Base-by-base conservation (phyloP, 257 asterid genomes). In the Handroanthus guayacan region DNA sequence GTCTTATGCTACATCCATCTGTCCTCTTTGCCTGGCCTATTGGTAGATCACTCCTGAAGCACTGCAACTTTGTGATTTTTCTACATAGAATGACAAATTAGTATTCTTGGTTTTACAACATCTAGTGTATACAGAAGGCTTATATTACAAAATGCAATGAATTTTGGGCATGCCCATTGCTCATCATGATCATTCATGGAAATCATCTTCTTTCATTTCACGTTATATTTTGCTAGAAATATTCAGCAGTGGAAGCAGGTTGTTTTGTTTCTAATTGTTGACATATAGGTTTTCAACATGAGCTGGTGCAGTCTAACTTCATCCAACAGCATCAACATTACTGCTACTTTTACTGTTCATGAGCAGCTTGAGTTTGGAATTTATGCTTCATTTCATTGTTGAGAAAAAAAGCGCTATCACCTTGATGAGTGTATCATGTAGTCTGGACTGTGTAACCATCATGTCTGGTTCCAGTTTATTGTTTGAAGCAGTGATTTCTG, bases 1-100 rank as follows among this genome's bases (percentile, higher is more conserved):
- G 41, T 44, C 14, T 18, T 37, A 45, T 9, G 6, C 43, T 62
- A 16, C 62, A 63, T 61, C 68, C 62, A 34, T 16, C 34, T 50
- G 45, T 76, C 75, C 72, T 54, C 36, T 70, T 64, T 31, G 38
- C 34, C 9, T 56, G 69, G 41, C 74, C 56, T 38, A 45, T 72
- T 47, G n/a, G 18, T 77, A 50, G 11, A 56, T 39, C 18, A 8
- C 68, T 38, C 47, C 45, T 65, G 68, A 71, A 67, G 34, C 45
- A 71, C 54, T 70, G 54, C 20, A 36, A 71, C 13, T 16, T 69
- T 68, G 9, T 20, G 36, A 17, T 75, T 71, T 55, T 54, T 61
- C 69, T 39, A 5, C 17, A 17, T 34, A 56, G 58, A 52, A 65
- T 54, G 65, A 47, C 64, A 38, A 71, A 69, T 25, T 3, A 56